phyloP scores from a whole-genome alignment of 805 yeast genomes.

The Schwanniomyces sp. region DNA sequence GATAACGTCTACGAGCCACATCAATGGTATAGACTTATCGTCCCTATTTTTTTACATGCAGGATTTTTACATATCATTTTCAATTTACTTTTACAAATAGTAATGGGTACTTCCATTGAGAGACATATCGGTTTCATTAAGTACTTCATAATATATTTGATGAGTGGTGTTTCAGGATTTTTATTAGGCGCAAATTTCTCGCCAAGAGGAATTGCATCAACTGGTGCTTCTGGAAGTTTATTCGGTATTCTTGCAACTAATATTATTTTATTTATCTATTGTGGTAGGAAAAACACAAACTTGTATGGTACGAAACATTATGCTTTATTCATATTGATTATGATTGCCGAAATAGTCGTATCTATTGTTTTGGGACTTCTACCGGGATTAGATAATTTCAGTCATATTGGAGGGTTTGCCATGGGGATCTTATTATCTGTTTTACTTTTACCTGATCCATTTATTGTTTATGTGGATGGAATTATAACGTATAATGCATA shows the following conservation, averaged over 20 bases:
- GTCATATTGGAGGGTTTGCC: constrained; percentile 75
- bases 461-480: constrained; percentile 41
- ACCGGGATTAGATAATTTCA: constrained; percentile 74
- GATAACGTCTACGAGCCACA: constrained; percentile 43
- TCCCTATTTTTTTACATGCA: constrained; percentile 74
- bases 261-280: constrained; percentile 51
- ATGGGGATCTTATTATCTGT: constrained; percentile 56
- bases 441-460: constrained; percentile 56
- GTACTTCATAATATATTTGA: constrained; percentile 54
- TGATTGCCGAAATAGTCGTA: constrained; percentile 57
- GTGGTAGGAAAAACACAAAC: constrained; percentile 51
- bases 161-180: constrained; percentile 66
- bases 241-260: constrained; percentile 70
- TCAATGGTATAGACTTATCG: constrained; percentile 69
- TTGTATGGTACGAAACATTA: constrained; percentile 48
- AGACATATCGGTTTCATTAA: constrained; percentile 53
- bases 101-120: constrained; percentile 63
- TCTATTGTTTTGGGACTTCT: constrained; percentile 63
- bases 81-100: constrained; percentile 59
- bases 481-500: constrained; percentile 33
- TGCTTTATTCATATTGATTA: constrained; percentile 42
- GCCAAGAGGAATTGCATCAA: constrained; percentile 62
- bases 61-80: constrained; percentile 68
- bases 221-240: constrained; percentile 72
- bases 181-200: constrained; percentile 68